Conservation (phyloP, 2,329 filamentous ascomycete genomes). For the Xylariomycetidae sp. region DNA sequence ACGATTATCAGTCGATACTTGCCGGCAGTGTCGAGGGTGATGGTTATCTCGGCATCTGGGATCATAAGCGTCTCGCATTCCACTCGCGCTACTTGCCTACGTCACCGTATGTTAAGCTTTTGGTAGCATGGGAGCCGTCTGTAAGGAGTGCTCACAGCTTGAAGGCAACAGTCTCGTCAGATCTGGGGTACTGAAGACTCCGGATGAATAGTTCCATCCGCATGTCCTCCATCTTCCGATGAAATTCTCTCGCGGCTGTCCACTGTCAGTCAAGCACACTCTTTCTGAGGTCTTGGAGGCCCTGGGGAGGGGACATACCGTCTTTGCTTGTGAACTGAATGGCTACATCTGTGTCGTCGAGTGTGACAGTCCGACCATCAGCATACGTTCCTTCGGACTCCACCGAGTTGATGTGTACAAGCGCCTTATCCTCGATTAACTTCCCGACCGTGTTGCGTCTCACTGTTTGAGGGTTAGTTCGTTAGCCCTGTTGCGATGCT, state of each 20-base stretch:
- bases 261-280: no score
- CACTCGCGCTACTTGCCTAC: slow-evolving; percentile 16
- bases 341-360: slow-evolving; percentile 6
- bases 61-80: slow-evolving; percentile 17
- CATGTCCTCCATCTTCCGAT: slow-evolving; percentile 12
- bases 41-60: slow-evolving; percentile 15
- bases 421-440: slow-evolving; percentile 3
- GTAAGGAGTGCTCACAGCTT: slow-evolving; percentile 4
- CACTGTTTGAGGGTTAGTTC: slow-evolving; percentile 2
- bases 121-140: neutral
- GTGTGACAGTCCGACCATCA: slow-evolving; percentile 2
- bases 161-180: slow-evolving; percentile 9
- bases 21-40: slow-evolving; percentile 9
- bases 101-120: no score
- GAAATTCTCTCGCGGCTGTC: slow-evolving; percentile 9
- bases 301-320: slow-evolving; percentile 2
- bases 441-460: slow-evolving; percentile 3
- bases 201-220: slow-evolving; percentile 12
- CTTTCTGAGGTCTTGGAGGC: no score
- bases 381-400: slow-evolving; percentile 4
- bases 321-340: slow-evolving; percentile 14
- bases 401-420: slow-evolving; percentile 4
- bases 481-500: neutral
- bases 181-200: slow-evolving; percentile 8
- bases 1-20: slow-evolving; percentile 16